A percentile compares a stretch with the other conserved stretches of the same genome.
These are phyloP conservation scores for Lolium rigidum DNA, from an alignment of 176 grass and related monocot genomes.

Conservation along the genomic window DNA sequence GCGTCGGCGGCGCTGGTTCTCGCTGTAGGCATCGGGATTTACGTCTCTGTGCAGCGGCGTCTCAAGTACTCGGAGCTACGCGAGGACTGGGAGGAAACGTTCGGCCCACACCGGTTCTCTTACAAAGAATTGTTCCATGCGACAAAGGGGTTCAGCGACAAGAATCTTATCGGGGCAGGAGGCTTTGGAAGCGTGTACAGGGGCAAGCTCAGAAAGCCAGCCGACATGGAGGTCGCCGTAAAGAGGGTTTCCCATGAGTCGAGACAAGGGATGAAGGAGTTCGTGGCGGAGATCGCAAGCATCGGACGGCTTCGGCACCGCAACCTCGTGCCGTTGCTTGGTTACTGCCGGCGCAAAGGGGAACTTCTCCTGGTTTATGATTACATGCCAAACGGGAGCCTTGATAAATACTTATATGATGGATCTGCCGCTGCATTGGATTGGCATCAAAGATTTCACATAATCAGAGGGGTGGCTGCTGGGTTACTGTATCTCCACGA, in stretches of 20 bases:
- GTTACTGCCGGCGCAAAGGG: constrained; percentile 53
- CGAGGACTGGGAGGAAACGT: constrained; percentile 62
- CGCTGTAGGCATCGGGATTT: not conserved
- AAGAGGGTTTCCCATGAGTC: constrained; percentile 58
- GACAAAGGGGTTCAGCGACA: constrained; percentile 53
- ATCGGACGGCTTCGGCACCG: constrained; percentile 53
- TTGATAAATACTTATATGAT: constrained; percentile 33
- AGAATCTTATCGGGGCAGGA: constrained; percentile 46
- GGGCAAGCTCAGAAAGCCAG: constrained; percentile 42
- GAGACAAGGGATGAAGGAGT: constrained; percentile 56
- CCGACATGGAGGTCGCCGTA: constrained; percentile 37
- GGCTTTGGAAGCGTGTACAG: constrained; percentile 61
- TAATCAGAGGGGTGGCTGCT: constrained; percentile 45
- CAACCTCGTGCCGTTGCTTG: constrained; percentile 47
- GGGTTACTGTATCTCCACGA: constrained; percentile 48
- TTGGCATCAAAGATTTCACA: constrained; percentile 43
- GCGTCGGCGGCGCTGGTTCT: constrained; percentile 26
- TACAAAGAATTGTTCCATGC: constrained; percentile 60
- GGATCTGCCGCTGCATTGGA: not conserved
- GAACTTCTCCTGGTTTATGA: constrained; percentile 60
- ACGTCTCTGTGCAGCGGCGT: constrained; percentile 18
- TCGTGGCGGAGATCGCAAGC: constrained; percentile 44
- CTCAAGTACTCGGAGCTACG: constrained; percentile 46
- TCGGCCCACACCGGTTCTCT: constrained; percentile 49
- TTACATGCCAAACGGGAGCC: constrained; percentile 54